These are phyloP conservation scores for Aspergillus sp. DNA, from an alignment of 2,329 filamentous ascomycete species.

Conservation along the genomic window DNA sequence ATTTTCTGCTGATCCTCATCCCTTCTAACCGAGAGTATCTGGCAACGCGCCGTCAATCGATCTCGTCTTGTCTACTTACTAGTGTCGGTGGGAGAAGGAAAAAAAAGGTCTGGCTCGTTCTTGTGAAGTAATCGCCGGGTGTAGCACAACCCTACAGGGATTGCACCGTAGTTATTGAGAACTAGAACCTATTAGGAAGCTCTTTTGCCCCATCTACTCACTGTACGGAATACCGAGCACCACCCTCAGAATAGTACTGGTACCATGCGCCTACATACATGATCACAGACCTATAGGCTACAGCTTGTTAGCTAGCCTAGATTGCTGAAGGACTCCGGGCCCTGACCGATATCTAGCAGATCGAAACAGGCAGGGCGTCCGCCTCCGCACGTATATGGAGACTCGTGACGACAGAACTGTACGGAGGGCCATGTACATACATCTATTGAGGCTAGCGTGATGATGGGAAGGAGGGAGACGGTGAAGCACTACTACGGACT, in stretches of 20 bases:
- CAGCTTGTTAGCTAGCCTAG: neutral
- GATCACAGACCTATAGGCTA: neutral
- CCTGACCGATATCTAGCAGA: neutral
- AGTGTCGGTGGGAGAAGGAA: neutral
- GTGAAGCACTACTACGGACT: neutral
- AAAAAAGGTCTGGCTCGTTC: neutral
- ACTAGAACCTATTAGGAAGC: neutral
- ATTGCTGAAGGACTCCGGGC: neutral
- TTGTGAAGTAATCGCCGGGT: neutral
- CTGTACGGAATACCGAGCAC: neutral
- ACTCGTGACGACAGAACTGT: slow-evolving; percentile 1
- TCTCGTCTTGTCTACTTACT: neutral
- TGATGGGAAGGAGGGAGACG: neutral
- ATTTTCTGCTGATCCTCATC: slow-evolving; percentile 1
- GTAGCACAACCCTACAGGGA: neutral
- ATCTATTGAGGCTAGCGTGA: neutral
- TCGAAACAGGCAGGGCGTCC: neutral
- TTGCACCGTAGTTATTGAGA: neutral
- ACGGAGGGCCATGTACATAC: neutral
- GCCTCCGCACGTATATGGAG: slow-evolving; percentile 1
- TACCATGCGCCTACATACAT: neutral
- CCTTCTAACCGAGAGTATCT: neutral
- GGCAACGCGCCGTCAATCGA: slow-evolving; percentile 5
- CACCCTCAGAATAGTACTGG: neutral
- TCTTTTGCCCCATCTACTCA: neutral